phyloP scores from a whole-genome alignment of 169 alveolate genomes.

The Eimeria praecox region DNA sequence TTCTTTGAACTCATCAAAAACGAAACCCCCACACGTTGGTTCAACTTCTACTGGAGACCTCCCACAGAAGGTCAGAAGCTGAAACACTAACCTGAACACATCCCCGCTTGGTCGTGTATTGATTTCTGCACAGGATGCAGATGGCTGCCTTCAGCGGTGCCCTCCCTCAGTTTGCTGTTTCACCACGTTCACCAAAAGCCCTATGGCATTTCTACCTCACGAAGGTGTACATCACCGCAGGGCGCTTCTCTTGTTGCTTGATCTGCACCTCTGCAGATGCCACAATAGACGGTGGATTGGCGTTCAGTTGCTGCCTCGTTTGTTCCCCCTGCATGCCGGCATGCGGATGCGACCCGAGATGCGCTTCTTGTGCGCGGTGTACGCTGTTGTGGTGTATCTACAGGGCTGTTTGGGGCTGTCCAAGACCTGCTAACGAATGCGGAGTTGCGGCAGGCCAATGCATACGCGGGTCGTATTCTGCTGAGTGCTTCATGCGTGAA shows the following conservation, averaged over 20 bases:
- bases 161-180: neutral
- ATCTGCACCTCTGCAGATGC: neutral
- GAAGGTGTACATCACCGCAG: too few relatives aligned
- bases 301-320: too few relatives aligned
- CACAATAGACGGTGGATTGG: neutral
- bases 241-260: too few relatives aligned
- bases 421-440: constrained; percentile 84
- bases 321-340: neutral
- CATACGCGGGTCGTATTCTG: constrained; percentile 86
- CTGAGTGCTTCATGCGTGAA: constrained; percentile 83
- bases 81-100: neutral
- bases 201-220: too few relatives aligned
- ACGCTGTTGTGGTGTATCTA: neutral
- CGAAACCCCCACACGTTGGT: constrained; percentile 88
- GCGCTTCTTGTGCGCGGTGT: too few relatives aligned
- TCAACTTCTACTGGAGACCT: constrained; percentile 89
- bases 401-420: constrained; percentile 83
- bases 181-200: too few relatives aligned
- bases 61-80: constrained; percentile 83
- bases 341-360: too few relatives aligned
- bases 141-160: neutral
- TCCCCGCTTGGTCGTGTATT: neutral
- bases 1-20: constrained; percentile 87
- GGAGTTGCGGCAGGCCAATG: constrained; percentile 82
- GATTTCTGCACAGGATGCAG: neutral